These are phyloP conservation scores for Hypoxylon lienhwacheense DNA, from an alignment of 495 filamentous ascomycete species.

Conservation along the genomic window DNA sequence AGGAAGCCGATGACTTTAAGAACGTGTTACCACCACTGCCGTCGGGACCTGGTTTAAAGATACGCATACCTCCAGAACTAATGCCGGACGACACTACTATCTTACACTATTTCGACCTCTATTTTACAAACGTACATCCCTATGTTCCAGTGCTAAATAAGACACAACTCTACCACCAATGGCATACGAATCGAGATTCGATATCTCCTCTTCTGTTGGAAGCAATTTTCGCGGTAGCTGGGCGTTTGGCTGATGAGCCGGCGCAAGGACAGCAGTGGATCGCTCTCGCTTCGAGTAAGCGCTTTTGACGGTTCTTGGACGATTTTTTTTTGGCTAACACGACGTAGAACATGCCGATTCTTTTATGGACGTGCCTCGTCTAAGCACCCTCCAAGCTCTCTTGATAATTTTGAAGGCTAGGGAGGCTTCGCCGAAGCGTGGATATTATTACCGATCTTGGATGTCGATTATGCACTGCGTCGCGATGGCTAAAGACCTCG, in stretches of 20 bases:
- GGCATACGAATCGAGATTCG: constrained; percentile 79
- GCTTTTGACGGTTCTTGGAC: constrained; percentile 1
- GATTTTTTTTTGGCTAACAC: constrained; percentile 1
- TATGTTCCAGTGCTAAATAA: constrained; percentile 95
- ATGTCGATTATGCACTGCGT: constrained; percentile 92
- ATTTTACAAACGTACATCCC: constrained; percentile 89
- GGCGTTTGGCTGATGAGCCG: constrained; percentile 78
- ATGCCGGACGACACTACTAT: constrained; percentile 89
- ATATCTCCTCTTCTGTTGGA: constrained; percentile 93
- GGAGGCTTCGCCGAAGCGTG: constrained; percentile 86
- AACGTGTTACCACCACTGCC: constrained; percentile 64
- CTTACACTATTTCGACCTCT: constrained; percentile 86
- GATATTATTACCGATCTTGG: constrained; percentile 98
- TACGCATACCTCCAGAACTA: constrained; percentile 89
- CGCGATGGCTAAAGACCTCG: constrained; percentile 90
- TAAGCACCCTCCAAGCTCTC: constrained; percentile 93
- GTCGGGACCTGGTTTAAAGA: constrained; percentile 67
- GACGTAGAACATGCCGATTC: constrained; percentile 83
- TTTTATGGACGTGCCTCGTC: constrained; percentile 89
- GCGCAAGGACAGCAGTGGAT: constrained; percentile 91
- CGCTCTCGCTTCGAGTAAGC: constrained; percentile 84
- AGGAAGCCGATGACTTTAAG: constrained; percentile 71
- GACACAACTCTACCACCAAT: constrained; percentile 83
- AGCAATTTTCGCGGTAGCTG: constrained; percentile 92
- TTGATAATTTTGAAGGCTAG: constrained; percentile 88